Percentiles rank a stretch among this genome's conserved stretches.
phyloP scores from a whole-genome alignment of 345 rosid species.

The Sisymbrium altissimum region DNA sequence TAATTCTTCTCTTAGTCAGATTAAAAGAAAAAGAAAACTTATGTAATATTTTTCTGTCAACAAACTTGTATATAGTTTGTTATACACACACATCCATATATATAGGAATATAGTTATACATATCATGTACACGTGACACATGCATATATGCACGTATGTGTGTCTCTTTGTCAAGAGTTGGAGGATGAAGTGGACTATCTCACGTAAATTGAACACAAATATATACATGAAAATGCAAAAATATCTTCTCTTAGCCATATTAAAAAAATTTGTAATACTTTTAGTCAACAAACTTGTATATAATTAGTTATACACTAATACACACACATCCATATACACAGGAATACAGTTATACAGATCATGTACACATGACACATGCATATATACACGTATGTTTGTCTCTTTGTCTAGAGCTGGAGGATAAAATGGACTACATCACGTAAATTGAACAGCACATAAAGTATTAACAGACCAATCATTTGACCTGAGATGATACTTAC shows the following conservation, averaged over 20 bases:
- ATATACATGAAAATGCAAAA: too few relatives aligned
- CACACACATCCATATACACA: too few relatives aligned
- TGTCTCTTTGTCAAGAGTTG: conserved; percentile 7
- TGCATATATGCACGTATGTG: background rate
- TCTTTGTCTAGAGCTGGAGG: conserved; percentile 17
- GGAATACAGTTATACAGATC: background rate
- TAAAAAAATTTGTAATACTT: too few relatives aligned
- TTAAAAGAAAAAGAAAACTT: too few relatives aligned
- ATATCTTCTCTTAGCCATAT: background rate
- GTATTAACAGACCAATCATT: background rate
- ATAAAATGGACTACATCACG: background rate
- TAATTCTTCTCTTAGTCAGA: too few relatives aligned
- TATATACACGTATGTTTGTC: background rate
- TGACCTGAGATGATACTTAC: background rate
- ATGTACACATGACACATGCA: background rate
- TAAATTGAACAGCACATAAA: background rate
- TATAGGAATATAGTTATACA: background rate
- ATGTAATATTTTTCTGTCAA: background rate
- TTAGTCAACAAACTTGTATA: background rate
- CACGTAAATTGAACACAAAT: background rate
- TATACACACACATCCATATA: too few relatives aligned
- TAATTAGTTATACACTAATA: too few relatives aligned
- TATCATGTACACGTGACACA: background rate
- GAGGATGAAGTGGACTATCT: background rate
- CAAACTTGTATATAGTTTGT: background rate